phyloP scores from a whole-genome alignment of 352 stramenopile species.

The Phytopythium litorale region DNA sequence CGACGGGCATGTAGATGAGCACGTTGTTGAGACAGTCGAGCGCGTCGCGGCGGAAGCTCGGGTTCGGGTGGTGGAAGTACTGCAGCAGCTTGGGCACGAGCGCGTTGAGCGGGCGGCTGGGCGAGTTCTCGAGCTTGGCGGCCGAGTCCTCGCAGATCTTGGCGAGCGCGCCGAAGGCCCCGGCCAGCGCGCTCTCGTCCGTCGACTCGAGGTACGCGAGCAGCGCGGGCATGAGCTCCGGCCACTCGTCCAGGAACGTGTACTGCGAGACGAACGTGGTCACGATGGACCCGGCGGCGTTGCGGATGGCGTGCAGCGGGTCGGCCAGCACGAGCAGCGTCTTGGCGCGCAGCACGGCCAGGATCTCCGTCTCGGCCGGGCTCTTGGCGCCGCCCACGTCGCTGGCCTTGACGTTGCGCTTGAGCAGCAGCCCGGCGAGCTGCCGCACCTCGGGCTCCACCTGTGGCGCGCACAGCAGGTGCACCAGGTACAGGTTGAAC shows the following conservation, averaged over 20 bases:
- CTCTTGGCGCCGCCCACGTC: constrained; percentile 49
- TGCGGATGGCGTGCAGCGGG: constrained; percentile 64
- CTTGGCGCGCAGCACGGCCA: constrained; percentile 75
- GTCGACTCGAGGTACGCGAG: constrained; percentile 52
- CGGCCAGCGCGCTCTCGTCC: constrained; percentile 68
- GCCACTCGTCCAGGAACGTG: constrained; percentile 87
- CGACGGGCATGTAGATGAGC: constrained; percentile 85
- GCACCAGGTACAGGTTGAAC: constrained; percentile 88
- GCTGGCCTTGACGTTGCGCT: constrained; percentile 83
- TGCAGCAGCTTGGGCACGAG: constrained; percentile 87
- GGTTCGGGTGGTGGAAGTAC: constrained; percentile 84
- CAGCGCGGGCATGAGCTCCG: constrained; percentile 81
- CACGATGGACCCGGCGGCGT: constrained; percentile 68
- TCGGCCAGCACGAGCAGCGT: constrained; percentile 69
- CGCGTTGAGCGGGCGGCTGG: constrained; percentile 79
- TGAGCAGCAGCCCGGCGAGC: constrained; percentile 77
- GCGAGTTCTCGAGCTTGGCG: constrained; percentile 85
- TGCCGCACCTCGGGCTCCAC: constrained; percentile 65
- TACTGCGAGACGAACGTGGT: constrained; percentile 87
- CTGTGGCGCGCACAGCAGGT: constrained; percentile 68
- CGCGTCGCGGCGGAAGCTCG: constrained; percentile 76
- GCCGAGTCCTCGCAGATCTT: constrained; percentile 92
- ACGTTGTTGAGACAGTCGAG: constrained; percentile 90
- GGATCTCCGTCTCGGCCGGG: constrained; percentile 63
- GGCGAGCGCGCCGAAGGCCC: constrained; percentile 78